Base-by-base conservation (phyloP, 2,329 filamentous ascomycete species). In the Sclerotinia minor region DNA sequence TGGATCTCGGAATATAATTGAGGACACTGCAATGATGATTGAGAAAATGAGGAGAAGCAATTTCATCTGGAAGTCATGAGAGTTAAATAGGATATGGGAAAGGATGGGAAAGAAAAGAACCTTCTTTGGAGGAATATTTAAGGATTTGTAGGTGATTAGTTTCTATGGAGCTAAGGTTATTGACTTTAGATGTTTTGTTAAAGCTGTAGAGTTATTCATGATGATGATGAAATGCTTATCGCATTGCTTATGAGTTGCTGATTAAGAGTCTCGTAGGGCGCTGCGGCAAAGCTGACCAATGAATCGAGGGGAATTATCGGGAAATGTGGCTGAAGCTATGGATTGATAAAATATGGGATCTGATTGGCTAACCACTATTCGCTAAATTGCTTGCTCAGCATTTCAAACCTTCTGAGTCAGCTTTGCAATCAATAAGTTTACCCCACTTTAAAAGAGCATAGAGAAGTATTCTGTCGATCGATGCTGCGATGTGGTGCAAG, bases 41-140 rank as follows among this genome's bases (percentile, higher is more conserved):
- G 75, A 75, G 49, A 73, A 71, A 26, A 74, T 38, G 15, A 76
- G 38, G 5, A 76, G 53, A 63, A 74, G 65, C 53, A 74, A 59
- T 72, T 69, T 76, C 75, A 76, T 77, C 47, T 70, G 69, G 65
- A 49, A 52, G 1, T 29, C 17, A 38, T 44, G 44, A 24, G 32
- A 45, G n/a, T 24, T 61, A 45, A 44, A 54, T 54, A 64, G 61
- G 35, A 54, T n/a, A n/a, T 44, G 19, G 41, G 21, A 29, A 64
- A 11, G 38, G 32, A 44, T 21, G 26, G 32, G 60, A 53, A 64
- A 53, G 17, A 50, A 64, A 53, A 53, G 60, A 64, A 53, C 19
- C 1, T 52, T 64, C 60, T 64, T 52, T 50, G 24, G 26, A n/a
- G 15, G n/a, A 26, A 53, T 50, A 17, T 55, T 60, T 41, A 38